Evolutionary conservation across 2,329 filamentous ascomycete species (phyloP), one percentile per base, ranked within the genome.

Genomic region (Aspergillus aculeatinus): DNA sequence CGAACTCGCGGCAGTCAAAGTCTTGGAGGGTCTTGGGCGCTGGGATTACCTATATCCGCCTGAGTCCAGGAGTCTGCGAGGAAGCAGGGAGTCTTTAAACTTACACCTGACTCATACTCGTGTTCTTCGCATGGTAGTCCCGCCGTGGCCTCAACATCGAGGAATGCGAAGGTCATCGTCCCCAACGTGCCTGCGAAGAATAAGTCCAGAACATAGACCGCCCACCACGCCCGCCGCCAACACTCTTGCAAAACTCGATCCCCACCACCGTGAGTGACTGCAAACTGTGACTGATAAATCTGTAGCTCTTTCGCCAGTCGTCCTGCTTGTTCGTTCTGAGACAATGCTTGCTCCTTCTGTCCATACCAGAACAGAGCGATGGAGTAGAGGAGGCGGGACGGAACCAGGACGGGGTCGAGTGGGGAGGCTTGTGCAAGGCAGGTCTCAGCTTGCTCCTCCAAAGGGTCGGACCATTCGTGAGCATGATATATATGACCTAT

Each of bases 101-200:
- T 25, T 55, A 74, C 70, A 35, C 72, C 72, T 3, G 58, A 66
- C 56, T 72, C 64, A 63, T 74, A 72, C 33, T 71, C 71, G 4
- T 56, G 31, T 55, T 76, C 74, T 29, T 76, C 72, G 57, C 74
- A 75, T 5, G 74, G 74, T 14, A 76, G 57, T 7, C 69, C 69
- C 4, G 67, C 66, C 1, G 69, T 72, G 2, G 59, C 55, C 12
- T 68, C 60, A 21, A 75, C 60, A 9, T 69, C 60, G 33, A 62
- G 31, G 12, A 67, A 55, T 11, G 52, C 55, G 29, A 72, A 68
- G 3, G 64, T 67, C 67, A 63, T 68, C 2, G 69, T 70, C 7
- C 67, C 68, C n/a, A 68, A 58, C 31, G 65, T 87, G 4, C 89
- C 90, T 2, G 91, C 88, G 63, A 93, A 85, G 82, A 93, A 89